phyloP scores from a whole-genome alignment of 768 basidiomycete genomes.

The Trametes coccinea region DNA sequence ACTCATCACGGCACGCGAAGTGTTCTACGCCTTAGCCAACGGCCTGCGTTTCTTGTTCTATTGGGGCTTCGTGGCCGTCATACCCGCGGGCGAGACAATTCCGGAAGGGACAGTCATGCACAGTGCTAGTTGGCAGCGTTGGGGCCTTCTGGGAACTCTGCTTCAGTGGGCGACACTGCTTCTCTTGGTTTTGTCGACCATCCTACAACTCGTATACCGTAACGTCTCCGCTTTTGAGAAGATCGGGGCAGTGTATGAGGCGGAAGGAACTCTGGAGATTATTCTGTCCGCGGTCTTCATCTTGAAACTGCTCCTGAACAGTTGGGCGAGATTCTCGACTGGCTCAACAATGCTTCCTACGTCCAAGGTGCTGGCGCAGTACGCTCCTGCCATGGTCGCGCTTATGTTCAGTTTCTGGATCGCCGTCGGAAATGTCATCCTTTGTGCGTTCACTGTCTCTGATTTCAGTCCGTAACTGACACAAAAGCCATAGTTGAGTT shows the following conservation, averaged over 20 bases:
- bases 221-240: slow-evolving; percentile 39
- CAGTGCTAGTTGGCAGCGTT: slow-evolving; percentile 65
- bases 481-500: slow-evolving; percentile 52
- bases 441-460: slow-evolving; percentile 47
- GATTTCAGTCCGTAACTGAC: not conserved
- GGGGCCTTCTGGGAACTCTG: slow-evolving; percentile 55
- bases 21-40: slow-evolving; percentile 55
- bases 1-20: slow-evolving; percentile 56
- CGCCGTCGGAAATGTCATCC: slow-evolving; percentile 55
- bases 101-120: slow-evolving; percentile 36
- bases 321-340: slow-evolving; percentile 42
- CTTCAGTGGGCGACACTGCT: slow-evolving; percentile 54
- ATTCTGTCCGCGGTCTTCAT: slow-evolving; percentile 59
- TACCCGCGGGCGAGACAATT: slow-evolving; percentile 48
- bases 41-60: slow-evolving; percentile 65
- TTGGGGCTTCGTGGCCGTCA: slow-evolving; percentile 63
- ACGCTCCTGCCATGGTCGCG: slow-evolving; percentile 51
- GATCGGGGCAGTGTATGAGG: slow-evolving; percentile 53
- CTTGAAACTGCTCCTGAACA: slow-evolving; percentile 62
- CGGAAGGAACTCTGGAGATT: slow-evolving; percentile 59
- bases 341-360: slow-evolving; percentile 31
- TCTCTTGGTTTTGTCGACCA: slow-evolving; percentile 45
- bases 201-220: slow-evolving; percentile 68
- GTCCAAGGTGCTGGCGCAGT: slow-evolving; percentile 47
- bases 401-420: slow-evolving; percentile 53